Evolutionary conservation across 2,329 filamentous ascomycete species (phyloP).

Genomic region (Trichoderma pleuroti): DNA sequence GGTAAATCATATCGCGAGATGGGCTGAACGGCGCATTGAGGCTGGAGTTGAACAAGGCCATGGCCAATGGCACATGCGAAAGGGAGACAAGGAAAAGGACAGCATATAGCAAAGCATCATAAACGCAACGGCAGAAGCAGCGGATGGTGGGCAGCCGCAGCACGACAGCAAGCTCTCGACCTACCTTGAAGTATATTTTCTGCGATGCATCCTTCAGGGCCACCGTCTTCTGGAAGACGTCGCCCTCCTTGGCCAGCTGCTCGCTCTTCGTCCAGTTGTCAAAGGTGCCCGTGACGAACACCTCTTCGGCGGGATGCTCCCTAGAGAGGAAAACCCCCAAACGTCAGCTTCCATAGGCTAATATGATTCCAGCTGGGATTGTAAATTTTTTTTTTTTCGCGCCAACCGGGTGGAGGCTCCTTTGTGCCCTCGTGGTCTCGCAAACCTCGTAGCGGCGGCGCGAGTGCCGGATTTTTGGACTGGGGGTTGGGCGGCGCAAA

Average conservation of each 20-base stretch:
- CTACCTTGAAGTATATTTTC: conserved; percentile 94
- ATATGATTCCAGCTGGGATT: not conserved
- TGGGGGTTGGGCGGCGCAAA: conserved; percentile 9
- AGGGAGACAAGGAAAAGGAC: not conserved
- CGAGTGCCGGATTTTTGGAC: not conserved
- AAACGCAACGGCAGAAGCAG: not conserved
- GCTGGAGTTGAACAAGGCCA: not conserved
- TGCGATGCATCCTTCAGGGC: conserved; percentile 60
- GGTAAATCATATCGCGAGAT: conserved; percentile 4
- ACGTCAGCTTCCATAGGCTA: conserved; percentile 8
- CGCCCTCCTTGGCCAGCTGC: conserved; percentile 72
- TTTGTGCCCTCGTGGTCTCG: conserved; percentile 8
- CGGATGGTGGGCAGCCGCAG: not conserved
- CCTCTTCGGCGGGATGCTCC: conserved; percentile 78
- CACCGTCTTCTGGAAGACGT: conserved; percentile 77
- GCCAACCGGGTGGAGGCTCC: conserved; percentile 9
- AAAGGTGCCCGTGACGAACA: conserved; percentile 94
- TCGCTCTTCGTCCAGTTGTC: conserved; percentile 89
- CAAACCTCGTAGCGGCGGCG: conserved; percentile 1
- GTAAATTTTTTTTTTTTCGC: not conserved
- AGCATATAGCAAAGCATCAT: not conserved
- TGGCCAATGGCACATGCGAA: not conserved
- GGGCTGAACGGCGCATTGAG: conserved; percentile 7
- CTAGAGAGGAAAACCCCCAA: conserved; percentile 43
- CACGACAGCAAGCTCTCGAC: conserved; percentile 28